Conservation (phyloP, 805 yeast genomes). For the Candida methanosorbosa region DNA sequence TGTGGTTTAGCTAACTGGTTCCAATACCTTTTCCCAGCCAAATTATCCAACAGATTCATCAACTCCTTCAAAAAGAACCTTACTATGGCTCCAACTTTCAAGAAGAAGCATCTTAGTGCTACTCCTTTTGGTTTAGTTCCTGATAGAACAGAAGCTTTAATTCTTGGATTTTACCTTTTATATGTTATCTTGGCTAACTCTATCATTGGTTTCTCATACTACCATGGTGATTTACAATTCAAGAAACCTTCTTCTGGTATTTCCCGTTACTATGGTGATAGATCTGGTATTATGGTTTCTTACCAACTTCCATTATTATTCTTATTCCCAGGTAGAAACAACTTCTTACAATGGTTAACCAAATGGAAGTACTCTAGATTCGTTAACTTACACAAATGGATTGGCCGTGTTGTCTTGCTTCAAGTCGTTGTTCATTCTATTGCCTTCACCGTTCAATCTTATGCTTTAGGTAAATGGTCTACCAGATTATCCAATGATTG, state of each 20-base stretch:
- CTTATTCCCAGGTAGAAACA: slow-evolving; percentile 56
- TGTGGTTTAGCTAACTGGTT: slow-evolving; percentile 35
- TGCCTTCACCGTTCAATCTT: slow-evolving; percentile 19
- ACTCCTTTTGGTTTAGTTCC: slow-evolving; percentile 32
- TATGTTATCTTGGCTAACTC: slow-evolving; percentile 10
- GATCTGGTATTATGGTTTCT: slow-evolving; percentile 44
- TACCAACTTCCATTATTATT: slow-evolving; percentile 42
- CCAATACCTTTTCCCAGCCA: slow-evolving; percentile 29
- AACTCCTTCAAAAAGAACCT: slow-evolving; percentile 18
- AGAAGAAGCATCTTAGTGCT: slow-evolving; percentile 10
- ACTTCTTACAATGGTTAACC: slow-evolving; percentile 49
- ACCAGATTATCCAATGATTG: slow-evolving; percentile 20
- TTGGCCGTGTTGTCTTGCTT: slow-evolving; percentile 35
- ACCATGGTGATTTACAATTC: slow-evolving; percentile 15
- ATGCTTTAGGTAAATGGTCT: slow-evolving; percentile 10
- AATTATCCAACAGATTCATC: slow-evolving; percentile 18
- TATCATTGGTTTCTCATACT: slow-evolving; percentile 15
- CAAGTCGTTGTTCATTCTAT: slow-evolving; percentile 37
- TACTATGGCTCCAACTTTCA: slow-evolving; percentile 15
- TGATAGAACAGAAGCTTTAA: slow-evolving; percentile 40
- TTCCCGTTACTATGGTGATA: slow-evolving; percentile 34
- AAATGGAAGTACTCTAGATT: slow-evolving; percentile 51
- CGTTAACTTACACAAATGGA: slow-evolving; percentile 49
- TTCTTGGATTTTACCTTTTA: slow-evolving; percentile 30
- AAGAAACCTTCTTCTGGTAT: slow-evolving; percentile 10